These are phyloP conservation scores for Plasmodium blacklocki DNA, from an alignment of 169 alveolate species.

Conservation along the genomic window DNA sequence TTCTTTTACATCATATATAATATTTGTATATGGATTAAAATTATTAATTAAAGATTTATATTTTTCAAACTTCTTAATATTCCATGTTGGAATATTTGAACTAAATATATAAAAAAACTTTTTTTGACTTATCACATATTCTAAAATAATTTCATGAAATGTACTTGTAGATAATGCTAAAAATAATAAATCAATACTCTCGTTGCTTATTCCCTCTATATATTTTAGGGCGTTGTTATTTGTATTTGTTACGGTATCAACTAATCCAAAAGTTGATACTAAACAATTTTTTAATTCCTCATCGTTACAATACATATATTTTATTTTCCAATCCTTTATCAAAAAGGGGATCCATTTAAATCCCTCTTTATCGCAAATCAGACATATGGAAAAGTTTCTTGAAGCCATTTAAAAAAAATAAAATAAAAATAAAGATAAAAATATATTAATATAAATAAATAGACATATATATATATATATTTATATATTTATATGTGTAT, in stretches of 20 bases:
- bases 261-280: slow-evolving; percentile 36
- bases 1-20: slow-evolving; percentile 51
- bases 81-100: slow-evolving; percentile 46
- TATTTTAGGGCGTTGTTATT: slow-evolving; percentile 22
- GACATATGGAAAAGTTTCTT: slow-evolving; percentile 11
- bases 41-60: slow-evolving; percentile 22
- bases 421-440: background rate
- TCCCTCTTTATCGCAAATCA: slow-evolving; percentile 57
- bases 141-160: slow-evolving; percentile 44
- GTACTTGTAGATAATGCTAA: slow-evolving; percentile 49
- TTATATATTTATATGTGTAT: background rate
- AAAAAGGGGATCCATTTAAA: slow-evolving; percentile 47
- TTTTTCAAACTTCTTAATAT: slow-evolving; percentile 19
- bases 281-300: slow-evolving; percentile 31
- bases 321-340: slow-evolving; percentile 36
- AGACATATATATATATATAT: background rate
- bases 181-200: slow-evolving; percentile 39
- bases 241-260: slow-evolving; percentile 31
- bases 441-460: background rate
- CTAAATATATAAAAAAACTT: slow-evolving; percentile 41
- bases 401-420: slow-evolving; percentile 12
- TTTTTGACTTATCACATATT: slow-evolving; percentile 54
- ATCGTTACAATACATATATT: slow-evolving; percentile 54
- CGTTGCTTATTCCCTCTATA: slow-evolving; percentile 27
- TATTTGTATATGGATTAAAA: slow-evolving; percentile 25